Evolutionary conservation across 257 asterid genomes (phyloP).

Genomic region (Fraxinus americana): DNA sequence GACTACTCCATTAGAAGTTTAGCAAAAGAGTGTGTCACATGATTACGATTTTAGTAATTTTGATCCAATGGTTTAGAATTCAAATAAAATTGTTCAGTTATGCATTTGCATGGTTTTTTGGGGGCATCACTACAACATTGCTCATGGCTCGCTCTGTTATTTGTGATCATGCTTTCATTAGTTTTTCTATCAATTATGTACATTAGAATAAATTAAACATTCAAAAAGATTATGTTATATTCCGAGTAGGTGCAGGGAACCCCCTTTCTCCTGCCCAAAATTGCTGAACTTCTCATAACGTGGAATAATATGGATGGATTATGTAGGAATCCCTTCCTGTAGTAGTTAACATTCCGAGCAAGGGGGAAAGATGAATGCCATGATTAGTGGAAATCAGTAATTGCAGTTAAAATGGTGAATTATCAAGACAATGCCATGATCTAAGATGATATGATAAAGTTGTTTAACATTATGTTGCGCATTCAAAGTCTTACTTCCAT

Average conservation of each 20-base stretch:
- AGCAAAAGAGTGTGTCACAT: not conserved
- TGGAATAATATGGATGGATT: not conserved
- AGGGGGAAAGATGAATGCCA: not conserved
- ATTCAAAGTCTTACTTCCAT: not conserved
- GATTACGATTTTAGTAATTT: not conserved
- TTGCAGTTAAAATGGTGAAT: not conserved
- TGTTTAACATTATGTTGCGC: not conserved
- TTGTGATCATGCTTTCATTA: not conserved
- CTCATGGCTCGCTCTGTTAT: not conserved
- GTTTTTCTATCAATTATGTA: not conserved
- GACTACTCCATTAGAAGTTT: not conserved
- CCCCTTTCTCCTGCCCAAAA: not conserved
- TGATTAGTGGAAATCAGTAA: not conserved
- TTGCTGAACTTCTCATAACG: not conserved
- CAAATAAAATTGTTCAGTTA: not conserved
- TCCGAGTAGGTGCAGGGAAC: not conserved
- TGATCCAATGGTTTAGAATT: not conserved
- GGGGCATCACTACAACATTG: not conserved
- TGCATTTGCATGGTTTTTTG: not conserved
- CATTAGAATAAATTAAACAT: not conserved
- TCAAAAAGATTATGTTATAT: too few species aligned
- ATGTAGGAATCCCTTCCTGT: too few species aligned
- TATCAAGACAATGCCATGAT: not conserved
- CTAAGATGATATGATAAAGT: not conserved
- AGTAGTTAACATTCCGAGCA: not conserved